phyloP scores from a whole-genome alignment of 208 protist species.

The Tritrichomonas musculus region DNA sequence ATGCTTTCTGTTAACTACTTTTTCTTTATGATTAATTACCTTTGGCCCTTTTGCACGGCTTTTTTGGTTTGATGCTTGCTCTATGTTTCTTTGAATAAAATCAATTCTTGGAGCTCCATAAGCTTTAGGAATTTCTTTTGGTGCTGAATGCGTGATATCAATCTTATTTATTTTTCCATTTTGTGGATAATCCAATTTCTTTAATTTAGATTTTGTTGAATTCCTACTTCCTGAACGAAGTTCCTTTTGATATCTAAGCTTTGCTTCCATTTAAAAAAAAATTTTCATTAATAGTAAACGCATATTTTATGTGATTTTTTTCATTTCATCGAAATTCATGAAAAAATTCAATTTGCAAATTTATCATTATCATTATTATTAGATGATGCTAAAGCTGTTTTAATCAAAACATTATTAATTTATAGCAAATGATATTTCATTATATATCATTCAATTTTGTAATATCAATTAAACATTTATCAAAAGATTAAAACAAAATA shows the following conservation, averaged over 20 bases:
- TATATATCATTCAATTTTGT: too few relatives aligned
- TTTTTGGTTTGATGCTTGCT: background rate
- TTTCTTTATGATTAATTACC: background rate
- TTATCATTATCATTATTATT: too few relatives aligned
- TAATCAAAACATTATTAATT: too few relatives aligned
- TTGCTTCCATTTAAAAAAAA: background rate
- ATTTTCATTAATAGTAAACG: too few relatives aligned
- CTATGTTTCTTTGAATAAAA: slow-evolving; percentile 11
- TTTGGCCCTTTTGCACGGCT: background rate
- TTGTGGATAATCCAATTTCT: background rate
- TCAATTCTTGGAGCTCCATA: background rate
- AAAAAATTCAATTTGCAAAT: too few relatives aligned
- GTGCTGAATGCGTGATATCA: background rate
- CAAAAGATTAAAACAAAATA: too few relatives aligned
- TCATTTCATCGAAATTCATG: too few relatives aligned
- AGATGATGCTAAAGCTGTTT: too few relatives aligned
- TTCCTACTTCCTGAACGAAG: background rate
- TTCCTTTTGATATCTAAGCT: slow-evolving; percentile 14
- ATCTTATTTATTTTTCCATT: background rate
- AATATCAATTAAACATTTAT: too few relatives aligned
- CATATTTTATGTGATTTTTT: too few relatives aligned
- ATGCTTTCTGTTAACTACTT: background rate
- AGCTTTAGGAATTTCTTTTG: background rate
- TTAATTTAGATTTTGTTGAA: background rate
- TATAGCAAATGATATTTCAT: too few relatives aligned